Conservation (phyloP, 345 rosid genomes). For the Stellera chamaejasme region DNA sequence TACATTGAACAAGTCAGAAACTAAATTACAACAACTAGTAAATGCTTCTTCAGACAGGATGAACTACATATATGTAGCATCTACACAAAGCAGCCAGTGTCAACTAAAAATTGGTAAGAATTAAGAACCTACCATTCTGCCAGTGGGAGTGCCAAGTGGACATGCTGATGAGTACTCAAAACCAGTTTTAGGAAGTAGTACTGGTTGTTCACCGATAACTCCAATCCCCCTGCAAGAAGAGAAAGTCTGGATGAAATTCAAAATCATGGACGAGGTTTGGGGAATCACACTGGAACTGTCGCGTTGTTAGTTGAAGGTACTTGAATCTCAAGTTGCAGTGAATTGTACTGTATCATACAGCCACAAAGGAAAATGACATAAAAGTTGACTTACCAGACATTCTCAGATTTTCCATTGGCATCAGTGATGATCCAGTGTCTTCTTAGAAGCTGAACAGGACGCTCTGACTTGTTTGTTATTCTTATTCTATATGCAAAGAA, state of each 20-base stretch:
- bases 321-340: no score
- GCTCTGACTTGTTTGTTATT: conserved; percentile 54
- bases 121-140: conserved; percentile 47
- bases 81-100: background rate
- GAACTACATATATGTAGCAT: no score
- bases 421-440: conserved; percentile 71
- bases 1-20: conserved; percentile 18
- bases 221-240: conserved; percentile 50
- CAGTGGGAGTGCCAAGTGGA: conserved; percentile 52
- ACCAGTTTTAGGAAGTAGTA: conserved; percentile 54
- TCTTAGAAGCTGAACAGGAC: conserved; percentile 72
- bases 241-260: background rate
- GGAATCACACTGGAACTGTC: background rate
- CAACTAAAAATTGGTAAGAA: background rate
- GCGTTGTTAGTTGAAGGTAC: background rate
- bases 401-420: conserved; percentile 57
- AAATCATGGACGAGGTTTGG: background rate
- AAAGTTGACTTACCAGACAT: conserved; percentile 45
- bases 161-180: conserved; percentile 82
- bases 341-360: background rate
- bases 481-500: conserved; percentile 72
- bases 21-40: background rate
- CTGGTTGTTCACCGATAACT: conserved; percentile 78
- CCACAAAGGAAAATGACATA: background rate
- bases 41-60: background rate